These are phyloP conservation scores for Dujonia santamariae DNA, from an alignment of 1,139 yeast genomes.

Conservation along the genomic window DNA sequence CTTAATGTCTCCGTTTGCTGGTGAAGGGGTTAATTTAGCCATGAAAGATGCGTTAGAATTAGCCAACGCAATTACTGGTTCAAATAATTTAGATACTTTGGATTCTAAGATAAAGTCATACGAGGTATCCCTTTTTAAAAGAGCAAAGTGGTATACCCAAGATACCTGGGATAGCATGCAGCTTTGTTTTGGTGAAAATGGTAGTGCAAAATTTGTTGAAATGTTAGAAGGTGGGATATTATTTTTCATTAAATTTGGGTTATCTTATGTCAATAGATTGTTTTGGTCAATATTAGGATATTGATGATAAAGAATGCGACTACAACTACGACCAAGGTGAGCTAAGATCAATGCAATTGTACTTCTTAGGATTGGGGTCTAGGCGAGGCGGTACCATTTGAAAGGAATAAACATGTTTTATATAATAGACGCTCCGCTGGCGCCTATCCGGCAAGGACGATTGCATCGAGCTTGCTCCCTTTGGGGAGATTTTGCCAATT, in stretches of 20 bases:
- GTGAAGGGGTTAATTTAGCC: slow-evolving; percentile 5
- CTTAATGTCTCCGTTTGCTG: slow-evolving; percentile 5
- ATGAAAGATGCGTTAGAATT: slow-evolving; percentile 4
- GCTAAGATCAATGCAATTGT: too few species aligned
- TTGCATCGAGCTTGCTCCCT: too few species aligned
- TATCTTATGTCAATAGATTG: neutral
- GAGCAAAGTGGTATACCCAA: slow-evolving; percentile 3
- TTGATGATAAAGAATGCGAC: neutral
- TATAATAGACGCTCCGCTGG: too few species aligned
- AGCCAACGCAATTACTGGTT: slow-evolving; percentile 1
- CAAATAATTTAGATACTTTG: neutral
- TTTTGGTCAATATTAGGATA: slow-evolving; percentile 1
- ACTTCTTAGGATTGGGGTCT: too few species aligned
- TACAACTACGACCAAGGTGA: too few species aligned
- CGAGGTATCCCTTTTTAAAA: slow-evolving; percentile 1
- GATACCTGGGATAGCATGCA: slow-evolving; percentile 2
- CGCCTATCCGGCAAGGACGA: too few species aligned
- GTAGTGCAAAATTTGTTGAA: neutral
- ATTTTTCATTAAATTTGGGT: neutral
- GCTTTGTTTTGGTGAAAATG: slow-evolving; percentile 2
- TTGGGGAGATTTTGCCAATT: too few species aligned
- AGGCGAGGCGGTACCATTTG: too few species aligned
- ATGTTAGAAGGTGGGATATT: slow-evolving; percentile 1
- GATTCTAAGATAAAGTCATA: neutral
- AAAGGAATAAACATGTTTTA: too few species aligned